A percentile compares a stretch with the other conserved stretches of the same genome.
These are phyloP conservation scores for Penicillium pancosmium DNA, from an alignment of 495 filamentous ascomycete genomes.

Conservation along the genomic window DNA sequence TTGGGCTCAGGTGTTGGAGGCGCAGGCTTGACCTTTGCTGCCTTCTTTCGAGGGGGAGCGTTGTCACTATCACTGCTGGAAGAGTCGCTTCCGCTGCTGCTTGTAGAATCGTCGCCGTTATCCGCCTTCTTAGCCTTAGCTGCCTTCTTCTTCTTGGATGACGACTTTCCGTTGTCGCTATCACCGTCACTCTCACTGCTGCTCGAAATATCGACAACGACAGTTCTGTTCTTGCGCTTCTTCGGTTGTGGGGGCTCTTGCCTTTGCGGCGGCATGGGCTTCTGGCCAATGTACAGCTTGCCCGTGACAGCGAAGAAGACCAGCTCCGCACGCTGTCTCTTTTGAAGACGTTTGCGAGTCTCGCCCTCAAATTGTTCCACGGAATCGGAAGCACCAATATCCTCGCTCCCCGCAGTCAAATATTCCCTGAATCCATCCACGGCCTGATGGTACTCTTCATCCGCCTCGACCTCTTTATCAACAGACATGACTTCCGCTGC, in stretches of 20 bases:
- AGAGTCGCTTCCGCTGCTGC: conserved; percentile 26
- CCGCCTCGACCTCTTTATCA: conserved; percentile 41
- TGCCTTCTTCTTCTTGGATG: conserved; percentile 14
- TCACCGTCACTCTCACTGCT: conserved; percentile 46
- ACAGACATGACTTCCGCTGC: conserved; percentile 57
- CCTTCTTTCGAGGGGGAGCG: conserved; percentile 17
- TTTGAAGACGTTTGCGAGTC: conserved; percentile 39
- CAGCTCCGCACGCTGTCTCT: conserved; percentile 50
- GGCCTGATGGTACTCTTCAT: conserved; percentile 57
- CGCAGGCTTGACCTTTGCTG: conserved; percentile 8
- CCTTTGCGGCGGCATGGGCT: conserved; percentile 34
- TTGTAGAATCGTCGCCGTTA: conserved; percentile 23
- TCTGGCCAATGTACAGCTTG: conserved; percentile 34
- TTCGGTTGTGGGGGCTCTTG: conserved; percentile 35
- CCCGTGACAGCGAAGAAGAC: conserved; percentile 46
- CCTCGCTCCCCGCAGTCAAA: conserved; percentile 33
- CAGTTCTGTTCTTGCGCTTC: conserved; percentile 60
- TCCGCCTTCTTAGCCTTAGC: conserved; percentile 12
- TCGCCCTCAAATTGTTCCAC: conserved; percentile 45
- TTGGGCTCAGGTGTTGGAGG: background rate
- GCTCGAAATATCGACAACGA: conserved; percentile 49
- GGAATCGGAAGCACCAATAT: conserved; percentile 33
- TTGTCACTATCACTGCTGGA: conserved; percentile 16
- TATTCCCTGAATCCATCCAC: conserved; percentile 46
- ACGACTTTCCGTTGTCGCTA: conserved; percentile 24